A percentile compares a stretch with the other conserved stretches of the same genome.
Conservation (phyloP, 805 yeast genomes). For the Ogataea nakhonphanomensis region DNA sequence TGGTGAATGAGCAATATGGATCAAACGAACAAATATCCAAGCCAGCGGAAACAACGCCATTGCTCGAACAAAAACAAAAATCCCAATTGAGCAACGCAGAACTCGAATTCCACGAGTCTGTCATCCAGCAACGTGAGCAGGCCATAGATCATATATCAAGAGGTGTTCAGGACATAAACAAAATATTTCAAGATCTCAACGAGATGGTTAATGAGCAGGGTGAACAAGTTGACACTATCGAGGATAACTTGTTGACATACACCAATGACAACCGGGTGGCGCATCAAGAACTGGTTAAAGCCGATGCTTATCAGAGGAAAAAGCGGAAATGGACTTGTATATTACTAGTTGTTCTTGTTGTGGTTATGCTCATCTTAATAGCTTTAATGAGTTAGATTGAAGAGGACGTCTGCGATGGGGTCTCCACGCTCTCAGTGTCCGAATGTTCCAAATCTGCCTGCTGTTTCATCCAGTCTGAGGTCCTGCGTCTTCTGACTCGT, state of each 20-base stretch:
- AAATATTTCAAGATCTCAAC: slow-evolving; percentile 79
- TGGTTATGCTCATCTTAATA: slow-evolving; percentile 57
- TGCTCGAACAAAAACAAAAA: slow-evolving; percentile 29
- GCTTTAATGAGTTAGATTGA: slow-evolving; percentile 43
- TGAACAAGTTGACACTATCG: slow-evolving; percentile 76
- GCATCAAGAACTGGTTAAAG: slow-evolving; percentile 63
- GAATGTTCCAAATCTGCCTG: slow-evolving; percentile 5
- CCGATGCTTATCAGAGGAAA: slow-evolving; percentile 68
- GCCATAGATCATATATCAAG: slow-evolving; percentile 70
- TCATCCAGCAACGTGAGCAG: slow-evolving; percentile 68
- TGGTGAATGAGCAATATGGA: slow-evolving; percentile 30
- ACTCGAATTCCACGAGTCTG: slow-evolving; percentile 57
- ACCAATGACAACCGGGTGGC: slow-evolving; percentile 69
- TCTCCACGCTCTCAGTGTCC: slow-evolving; percentile 4
- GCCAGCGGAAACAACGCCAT: slow-evolving; percentile 19
- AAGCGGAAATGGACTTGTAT: slow-evolving; percentile 75
- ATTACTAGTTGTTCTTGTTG: slow-evolving; percentile 52
- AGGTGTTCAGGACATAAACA: slow-evolving; percentile 81
- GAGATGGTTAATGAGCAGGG: slow-evolving; percentile 82
- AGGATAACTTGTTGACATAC: slow-evolving; percentile 66
- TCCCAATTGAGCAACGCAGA: slow-evolving; percentile 37
- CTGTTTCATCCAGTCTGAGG: slow-evolving; percentile 7
- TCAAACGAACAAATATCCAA: slow-evolving; percentile 18
- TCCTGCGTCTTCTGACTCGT: background rate
- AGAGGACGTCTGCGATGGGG: slow-evolving; percentile 5